These are phyloP conservation scores for Coniochaeta sp. DNA, from an alignment of 2,329 filamentous ascomycete species.

Conservation along the genomic window DNA sequence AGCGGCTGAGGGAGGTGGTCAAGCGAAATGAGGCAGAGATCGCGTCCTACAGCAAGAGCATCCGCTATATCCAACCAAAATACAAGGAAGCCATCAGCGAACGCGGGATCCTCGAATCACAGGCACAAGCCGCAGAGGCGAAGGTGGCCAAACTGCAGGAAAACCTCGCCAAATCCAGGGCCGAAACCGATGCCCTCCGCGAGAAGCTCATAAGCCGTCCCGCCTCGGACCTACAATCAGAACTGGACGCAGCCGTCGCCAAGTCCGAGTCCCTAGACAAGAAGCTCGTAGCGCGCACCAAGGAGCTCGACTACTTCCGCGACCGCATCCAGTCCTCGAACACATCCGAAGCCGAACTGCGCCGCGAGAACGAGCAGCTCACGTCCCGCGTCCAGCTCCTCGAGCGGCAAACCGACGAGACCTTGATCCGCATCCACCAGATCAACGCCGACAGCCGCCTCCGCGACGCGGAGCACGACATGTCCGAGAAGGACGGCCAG, in stretches of 20 bases:
- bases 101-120: constrained; percentile 37
- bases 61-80: constrained; percentile 35
- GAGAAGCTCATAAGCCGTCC: constrained; percentile 12
- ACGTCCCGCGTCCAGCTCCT: constrained; percentile 33
- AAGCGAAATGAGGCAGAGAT: constrained; percentile 36
- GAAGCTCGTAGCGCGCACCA: constrained; percentile 26
- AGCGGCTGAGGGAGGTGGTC: constrained; percentile 27
- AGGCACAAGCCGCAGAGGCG: constrained; percentile 30
- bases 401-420: constrained; percentile 33
- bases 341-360: constrained; percentile 32
- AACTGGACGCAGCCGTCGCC: constrained; percentile 26
- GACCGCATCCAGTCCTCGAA: constrained; percentile 54
- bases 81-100: constrained; percentile 45
- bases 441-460: constrained; percentile 32
- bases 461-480: constrained; percentile 27
- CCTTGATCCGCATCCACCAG: constrained; percentile 38
- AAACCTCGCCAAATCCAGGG: constrained; percentile 29
- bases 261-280: constrained; percentile 32
- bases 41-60: constrained; percentile 36
- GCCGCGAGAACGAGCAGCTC: constrained; percentile 39
- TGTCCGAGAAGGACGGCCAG: constrained; percentile 32
- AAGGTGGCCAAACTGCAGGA: constrained; percentile 22
- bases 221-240: constrained; percentile 26
- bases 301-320: constrained; percentile 50
- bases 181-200: constrained; percentile 30